phyloP scores from a whole-genome alignment of 2,329 filamentous ascomycete species.

The Aphanoascus verrucosus region DNA sequence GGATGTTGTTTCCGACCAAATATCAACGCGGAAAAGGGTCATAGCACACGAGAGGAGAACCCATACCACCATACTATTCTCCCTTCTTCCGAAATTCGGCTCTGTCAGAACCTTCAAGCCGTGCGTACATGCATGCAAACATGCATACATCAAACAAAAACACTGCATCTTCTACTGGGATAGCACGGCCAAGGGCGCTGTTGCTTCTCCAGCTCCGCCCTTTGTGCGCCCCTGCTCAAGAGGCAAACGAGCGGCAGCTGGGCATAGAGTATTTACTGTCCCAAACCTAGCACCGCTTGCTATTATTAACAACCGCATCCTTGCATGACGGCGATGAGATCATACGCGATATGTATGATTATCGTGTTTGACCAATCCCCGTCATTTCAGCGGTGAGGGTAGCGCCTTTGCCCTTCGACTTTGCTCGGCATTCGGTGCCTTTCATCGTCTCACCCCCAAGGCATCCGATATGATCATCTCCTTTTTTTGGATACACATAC shows the following conservation, averaged over 20 bases:
- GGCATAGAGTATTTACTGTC: background rate
- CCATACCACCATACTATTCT: background rate
- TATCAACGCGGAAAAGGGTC: background rate
- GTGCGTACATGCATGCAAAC: background rate
- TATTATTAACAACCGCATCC: background rate
- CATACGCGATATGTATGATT: conserved; percentile 1
- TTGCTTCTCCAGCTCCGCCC: background rate
- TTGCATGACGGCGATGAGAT: conserved; percentile 4
- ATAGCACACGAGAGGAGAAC: conserved; percentile 1
- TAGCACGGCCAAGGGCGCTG: background rate
- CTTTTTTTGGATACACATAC: background rate
- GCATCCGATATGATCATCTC: background rate
- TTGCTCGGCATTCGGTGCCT: background rate
- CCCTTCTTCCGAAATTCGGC: background rate
- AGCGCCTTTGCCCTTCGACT: background rate
- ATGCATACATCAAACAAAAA: background rate
- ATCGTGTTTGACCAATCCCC: conserved; percentile 4
- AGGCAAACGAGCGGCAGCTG: background rate
- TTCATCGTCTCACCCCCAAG: background rate
- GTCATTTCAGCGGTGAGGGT: background rate
- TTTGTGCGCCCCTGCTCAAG: background rate
- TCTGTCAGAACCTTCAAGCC: background rate
- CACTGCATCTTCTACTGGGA: background rate
- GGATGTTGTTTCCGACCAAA: conserved; percentile 6
- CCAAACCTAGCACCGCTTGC: background rate